Percentiles rank a stretch among this genome's conserved stretches.
Evolutionary conservation across 495 filamentous ascomycete species (phyloP).

Genomic region (Penicillium steckii): DNA sequence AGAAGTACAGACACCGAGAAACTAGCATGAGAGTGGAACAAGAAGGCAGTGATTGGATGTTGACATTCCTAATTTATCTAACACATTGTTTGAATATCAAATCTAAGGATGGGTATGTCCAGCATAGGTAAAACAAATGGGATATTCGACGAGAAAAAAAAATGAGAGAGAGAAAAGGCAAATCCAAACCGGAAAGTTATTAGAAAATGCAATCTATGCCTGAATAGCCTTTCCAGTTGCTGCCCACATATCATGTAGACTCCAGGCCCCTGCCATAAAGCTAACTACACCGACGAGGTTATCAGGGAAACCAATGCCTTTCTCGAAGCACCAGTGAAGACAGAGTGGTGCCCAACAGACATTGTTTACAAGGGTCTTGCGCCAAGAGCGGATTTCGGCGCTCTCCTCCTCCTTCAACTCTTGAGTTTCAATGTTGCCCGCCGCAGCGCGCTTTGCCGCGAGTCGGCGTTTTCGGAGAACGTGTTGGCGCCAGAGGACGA

Average conservation of each 20-base stretch:
- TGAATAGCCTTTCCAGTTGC: constrained; percentile 24
- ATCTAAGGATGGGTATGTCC: neutral
- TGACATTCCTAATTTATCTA: neutral
- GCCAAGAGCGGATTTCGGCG: constrained; percentile 39
- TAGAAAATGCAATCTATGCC: neutral
- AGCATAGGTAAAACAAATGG: constrained; percentile 5
- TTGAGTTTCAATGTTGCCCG: constrained; percentile 15
- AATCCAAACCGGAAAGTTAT: neutral
- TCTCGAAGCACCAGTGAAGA: constrained; percentile 79
- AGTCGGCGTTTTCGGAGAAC: constrained; percentile 32
- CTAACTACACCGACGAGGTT: constrained; percentile 64
- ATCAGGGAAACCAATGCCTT: constrained; percentile 68
- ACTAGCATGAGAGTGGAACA: neutral
- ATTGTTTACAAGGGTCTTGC: constrained; percentile 48
- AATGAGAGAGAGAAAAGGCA: too few species aligned
- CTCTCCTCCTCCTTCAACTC: constrained; percentile 37
- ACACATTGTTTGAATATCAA: neutral
- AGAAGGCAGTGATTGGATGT: neutral
- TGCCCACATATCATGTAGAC: constrained; percentile 36
- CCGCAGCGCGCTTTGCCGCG: constrained; percentile 16
- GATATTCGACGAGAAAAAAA: constrained; percentile 8
- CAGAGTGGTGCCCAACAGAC: constrained; percentile 59
- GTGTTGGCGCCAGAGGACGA: constrained; percentile 55
- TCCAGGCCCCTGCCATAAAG: constrained; percentile 55
- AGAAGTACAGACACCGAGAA: too few species aligned